Evolutionary conservation across 2,329 filamentous ascomycete species (phyloP), one percentile per base, ranked within the genome.

Genomic region (Botrytis paeoniae): DNA sequence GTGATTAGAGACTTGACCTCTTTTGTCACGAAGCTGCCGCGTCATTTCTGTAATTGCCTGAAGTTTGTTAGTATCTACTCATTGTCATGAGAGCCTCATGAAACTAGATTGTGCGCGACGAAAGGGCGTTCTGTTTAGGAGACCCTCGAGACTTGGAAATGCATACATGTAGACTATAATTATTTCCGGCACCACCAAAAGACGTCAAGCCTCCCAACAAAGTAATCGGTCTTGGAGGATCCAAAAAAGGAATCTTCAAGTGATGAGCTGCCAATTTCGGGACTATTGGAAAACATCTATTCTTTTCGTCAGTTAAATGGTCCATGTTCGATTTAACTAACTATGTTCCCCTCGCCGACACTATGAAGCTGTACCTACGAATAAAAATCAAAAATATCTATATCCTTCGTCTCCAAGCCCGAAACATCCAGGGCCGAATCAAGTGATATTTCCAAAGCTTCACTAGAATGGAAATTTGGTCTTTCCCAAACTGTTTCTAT

Each of bases 181-280:
- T 92, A 75, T 92, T 92, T 0, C 90, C 90, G 9, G 91, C 90
- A 0, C 90, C 91, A 0, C 91, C 90, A 73, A 92, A 92, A 0
- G 87, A 90, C 7, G 90, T 92, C 70, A 93, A 78, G 0, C 90
- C 90, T 0, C 90, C 90, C 0, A 92, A 83, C 0, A 92, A 80
- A 0, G 89, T 91, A 32, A 91, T 84, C 0, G 87, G 85, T 75
- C 88, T 89, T 2, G 80, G 43, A 1, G 83, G 78, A 1, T 83
- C 80, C 0, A 80, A 80, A 0, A 87, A 82, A 0, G 86, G 83
- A 1, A 92, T 78, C 0, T 84, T 85, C 0, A 92, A 84, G 79
- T 92, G 88, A 3, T 86, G 80, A 41, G 86, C 88, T 1, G 90
- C 90, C 0, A 92, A 81, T 78, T 92, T 92, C 0, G 90, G 90